A percentile compares a stretch with the other conserved stretches of the same genome.
These are phyloP conservation scores for Paspalum notatum DNA, from an alignment of 176 grass and related monocot genomes.

Conservation along the genomic window DNA sequence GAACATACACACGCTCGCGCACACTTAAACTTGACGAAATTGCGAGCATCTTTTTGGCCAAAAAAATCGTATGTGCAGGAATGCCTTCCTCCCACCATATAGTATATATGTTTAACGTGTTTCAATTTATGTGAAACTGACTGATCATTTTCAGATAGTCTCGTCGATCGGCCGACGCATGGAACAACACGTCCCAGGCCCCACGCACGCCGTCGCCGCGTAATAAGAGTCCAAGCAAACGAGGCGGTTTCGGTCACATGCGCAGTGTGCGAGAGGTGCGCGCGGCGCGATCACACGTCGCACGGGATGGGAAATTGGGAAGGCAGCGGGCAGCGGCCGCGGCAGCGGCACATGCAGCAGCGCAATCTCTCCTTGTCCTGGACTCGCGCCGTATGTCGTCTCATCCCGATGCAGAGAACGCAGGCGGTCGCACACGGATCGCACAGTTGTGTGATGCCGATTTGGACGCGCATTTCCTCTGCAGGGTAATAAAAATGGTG, in stretches of 20 bases:
- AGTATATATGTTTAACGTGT: background rate
- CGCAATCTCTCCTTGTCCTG: slow-evolving; percentile 9
- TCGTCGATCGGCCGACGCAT: background rate
- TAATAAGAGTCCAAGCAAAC: background rate
- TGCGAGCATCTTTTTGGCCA: background rate
- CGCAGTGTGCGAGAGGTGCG: background rate
- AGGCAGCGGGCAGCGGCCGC: no score
- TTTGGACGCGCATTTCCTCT: background rate
- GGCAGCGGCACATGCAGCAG: slow-evolving; percentile 27
- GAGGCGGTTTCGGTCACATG: slow-evolving; percentile 21
- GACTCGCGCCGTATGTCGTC: background rate
- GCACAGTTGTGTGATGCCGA: background rate
- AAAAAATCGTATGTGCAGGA: background rate
- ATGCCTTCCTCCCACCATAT: background rate
- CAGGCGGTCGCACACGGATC: background rate
- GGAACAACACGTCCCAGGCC: background rate
- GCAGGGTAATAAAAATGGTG: background rate
- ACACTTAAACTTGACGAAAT: background rate
- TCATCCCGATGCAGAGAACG: slow-evolving; percentile 28
- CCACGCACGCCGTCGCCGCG: background rate
- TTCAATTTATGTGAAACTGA: background rate
- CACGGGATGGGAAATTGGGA: background rate
- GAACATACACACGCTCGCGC: background rate
- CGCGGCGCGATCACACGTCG: slow-evolving; percentile 21
- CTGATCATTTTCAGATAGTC: no score